These are phyloP conservation scores for Hypsizygus marmoreus DNA, from an alignment of 768 basidiomycete genomes.

Conservation along the genomic window DNA sequence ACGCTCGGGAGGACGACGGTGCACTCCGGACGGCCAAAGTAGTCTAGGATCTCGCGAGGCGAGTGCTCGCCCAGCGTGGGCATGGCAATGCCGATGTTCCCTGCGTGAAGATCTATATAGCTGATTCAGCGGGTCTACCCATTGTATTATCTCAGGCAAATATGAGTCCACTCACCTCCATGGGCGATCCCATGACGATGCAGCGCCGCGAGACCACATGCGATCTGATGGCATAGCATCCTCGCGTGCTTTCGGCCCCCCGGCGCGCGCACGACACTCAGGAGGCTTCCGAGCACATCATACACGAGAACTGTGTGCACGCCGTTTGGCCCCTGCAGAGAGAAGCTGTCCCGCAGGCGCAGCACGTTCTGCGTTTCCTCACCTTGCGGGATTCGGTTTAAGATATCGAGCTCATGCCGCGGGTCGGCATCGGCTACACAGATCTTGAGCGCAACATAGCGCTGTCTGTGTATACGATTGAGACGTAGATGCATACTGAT, in stretches of 20 bases:
- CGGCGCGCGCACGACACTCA: not conserved
- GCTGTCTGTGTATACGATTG: not conserved
- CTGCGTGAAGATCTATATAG: slow-evolving; percentile 13
- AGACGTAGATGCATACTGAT: not conserved
- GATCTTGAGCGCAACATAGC: slow-evolving; percentile 9
- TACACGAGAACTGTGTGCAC: slow-evolving; percentile 10
- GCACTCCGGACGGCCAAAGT: slow-evolving; percentile 9
- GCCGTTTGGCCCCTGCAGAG: slow-evolving; percentile 10
- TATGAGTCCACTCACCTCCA: slow-evolving; percentile 14
- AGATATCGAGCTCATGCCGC: slow-evolving; percentile 4
- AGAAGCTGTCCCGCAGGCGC: slow-evolving; percentile 2
- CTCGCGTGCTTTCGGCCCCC: not conserved
- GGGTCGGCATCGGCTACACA: slow-evolving; percentile 9
- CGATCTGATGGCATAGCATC: slow-evolving; percentile 9
- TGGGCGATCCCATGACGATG: slow-evolving; percentile 12
- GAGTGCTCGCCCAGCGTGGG: slow-evolving; percentile 6
- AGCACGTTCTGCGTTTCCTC: slow-evolving; percentile 5
- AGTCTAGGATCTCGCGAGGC: slow-evolving; percentile 5
- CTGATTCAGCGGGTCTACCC: not conserved
- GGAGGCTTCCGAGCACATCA: slow-evolving; percentile 7
- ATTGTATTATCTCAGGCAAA: no score
- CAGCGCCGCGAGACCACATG: slow-evolving; percentile 9
- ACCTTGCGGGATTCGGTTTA: slow-evolving; percentile 1
- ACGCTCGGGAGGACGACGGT: slow-evolving; percentile 8
- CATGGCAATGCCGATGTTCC: slow-evolving; percentile 14